phyloP scores from a whole-genome alignment of 345 rosid species.

The Triadica sebifera region DNA sequence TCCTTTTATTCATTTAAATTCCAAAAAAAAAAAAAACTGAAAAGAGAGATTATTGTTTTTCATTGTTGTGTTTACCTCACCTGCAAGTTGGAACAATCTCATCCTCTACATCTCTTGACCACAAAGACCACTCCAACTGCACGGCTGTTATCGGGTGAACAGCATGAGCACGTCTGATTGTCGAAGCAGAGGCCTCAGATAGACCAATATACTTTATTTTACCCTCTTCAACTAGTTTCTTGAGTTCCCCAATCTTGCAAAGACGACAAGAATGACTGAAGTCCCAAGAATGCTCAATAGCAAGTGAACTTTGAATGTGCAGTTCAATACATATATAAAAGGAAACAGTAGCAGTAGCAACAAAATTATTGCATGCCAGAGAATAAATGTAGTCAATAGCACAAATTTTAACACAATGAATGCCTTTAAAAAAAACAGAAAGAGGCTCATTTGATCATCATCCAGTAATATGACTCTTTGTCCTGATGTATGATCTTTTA shows the following conservation, averaged over 20 bases:
- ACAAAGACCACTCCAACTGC: conserved; percentile 77
- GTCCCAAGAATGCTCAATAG: neutral
- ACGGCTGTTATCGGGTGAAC: conserved; percentile 72
- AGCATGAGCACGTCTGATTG: conserved; percentile 77
- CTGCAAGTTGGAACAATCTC: conserved; percentile 52
- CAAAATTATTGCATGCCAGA: neutral
- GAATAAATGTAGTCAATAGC: neutral
- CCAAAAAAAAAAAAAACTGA: neutral
- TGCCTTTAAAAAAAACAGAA: neutral
- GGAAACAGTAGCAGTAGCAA: neutral
- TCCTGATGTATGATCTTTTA: neutral
- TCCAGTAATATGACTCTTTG: neutral
- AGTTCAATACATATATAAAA: neutral
- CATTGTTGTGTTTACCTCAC: neutral
- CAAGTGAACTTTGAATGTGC: neutral
- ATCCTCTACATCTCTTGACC: conserved; percentile 77
- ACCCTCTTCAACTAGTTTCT: conserved; percentile 74
- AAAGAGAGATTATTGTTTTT: neutral
- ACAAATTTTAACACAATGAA: neutral
- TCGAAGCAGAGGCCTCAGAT: conserved; percentile 76
- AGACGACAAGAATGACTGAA: neutral
- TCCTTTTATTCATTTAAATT: neutral
- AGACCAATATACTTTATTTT: conserved; percentile 68
- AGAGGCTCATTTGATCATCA: neutral
- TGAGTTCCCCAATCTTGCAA: conserved; percentile 51